Evolutionary conservation across 805 yeast species (phyloP), one percentile per base, ranked within the genome.

Genomic region (Saturnispora hagleri): DNA sequence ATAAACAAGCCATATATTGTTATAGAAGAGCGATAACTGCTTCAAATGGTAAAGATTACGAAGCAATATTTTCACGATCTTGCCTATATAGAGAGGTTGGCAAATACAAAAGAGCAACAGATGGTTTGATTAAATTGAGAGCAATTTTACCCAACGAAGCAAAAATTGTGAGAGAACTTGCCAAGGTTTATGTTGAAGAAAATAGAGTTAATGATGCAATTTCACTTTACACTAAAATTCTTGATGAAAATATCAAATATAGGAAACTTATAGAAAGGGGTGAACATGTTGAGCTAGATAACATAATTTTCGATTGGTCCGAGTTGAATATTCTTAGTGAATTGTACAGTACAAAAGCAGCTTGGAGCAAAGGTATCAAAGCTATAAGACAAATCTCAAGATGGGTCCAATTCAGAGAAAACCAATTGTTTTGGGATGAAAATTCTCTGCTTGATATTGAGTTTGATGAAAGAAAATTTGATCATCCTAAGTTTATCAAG

Each of bases 261-360:
- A 66, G 82, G 60, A 58, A 60, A 26, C 20, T 58, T 7, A 42
- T 36, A 3, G 62, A 58, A 40, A 53, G 57, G 35, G 64, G 61
- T 8, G 60, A 62, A n/a, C 43, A 50, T 6, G 49, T 56, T 3
- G 57, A 58, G n/a, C 50, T 68, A 52, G 57, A 57, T 45, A 66
- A 66, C 28, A 75, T 88, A 1, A 65, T 66, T 22, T 93, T 91
- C 64, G 89, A 81, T 47, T 93, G 96, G 95, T 84, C 95, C 0
- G 90, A 87, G 54, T 72, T 91, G 46, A 91, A 93, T 60, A 87
- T 89, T 53, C 70, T 91, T 43, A 76, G 86, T 8, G 98, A 93
- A 60, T 70, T 91, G 38, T 85, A 86, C 60, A 74, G 81, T n/a
- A 79, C 80, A 50, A 84, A 81, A 52, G 81, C 79, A 43, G 80